Base-by-base conservation (phyloP, 345 rosid genomes). In the Syzygium aromaticum region DNA sequence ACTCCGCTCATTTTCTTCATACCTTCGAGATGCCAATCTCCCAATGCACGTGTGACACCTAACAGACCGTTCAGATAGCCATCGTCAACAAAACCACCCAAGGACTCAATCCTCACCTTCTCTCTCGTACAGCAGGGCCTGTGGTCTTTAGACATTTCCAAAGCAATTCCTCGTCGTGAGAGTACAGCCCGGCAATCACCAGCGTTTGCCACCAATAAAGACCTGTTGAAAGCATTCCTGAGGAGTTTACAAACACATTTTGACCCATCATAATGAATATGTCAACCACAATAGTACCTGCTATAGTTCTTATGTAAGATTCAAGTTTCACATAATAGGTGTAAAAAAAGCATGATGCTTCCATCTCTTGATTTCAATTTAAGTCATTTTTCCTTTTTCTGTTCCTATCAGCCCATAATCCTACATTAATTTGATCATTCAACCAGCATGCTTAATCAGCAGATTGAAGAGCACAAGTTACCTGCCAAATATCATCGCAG, bases 101-200 rank as follows among this genome's bases (percentile, higher is more conserved):
- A 85, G 38, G 94, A 93, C 89, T 97, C 94, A 13, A 96, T 88
- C 77, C 99, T 87, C 73, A 22, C 87, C 91, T 85, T 93, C 86
- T 97, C 98, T 85, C 87, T 91, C 59, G 28, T 54, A 86, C 96
- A 92, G 53, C 95, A 90, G 59, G 96, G 95, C 87, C 93, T 94
- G 88, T 97, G 98, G 89, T 96, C 99, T 28, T 87, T 87, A 27
- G 98, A 97, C 96, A 96, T 93, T 86, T 94, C 96, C 82, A 92
- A 84, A 54, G 97, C 96, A 3, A 54, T 54, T 86, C 99, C 99
- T 77, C 84, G 56, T 73, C 92, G 91, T 33, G 96, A 97, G 73
- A 96, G 88, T 52, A 97, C 98, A 84, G 98, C 97, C 49, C 98
- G 94, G 73, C 97, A 97, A 90, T 97, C 99, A 56, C 99, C 98